Conservation (phyloP, 1,284 basidiomycete genomes). For the Austroboletus niveus region DNA sequence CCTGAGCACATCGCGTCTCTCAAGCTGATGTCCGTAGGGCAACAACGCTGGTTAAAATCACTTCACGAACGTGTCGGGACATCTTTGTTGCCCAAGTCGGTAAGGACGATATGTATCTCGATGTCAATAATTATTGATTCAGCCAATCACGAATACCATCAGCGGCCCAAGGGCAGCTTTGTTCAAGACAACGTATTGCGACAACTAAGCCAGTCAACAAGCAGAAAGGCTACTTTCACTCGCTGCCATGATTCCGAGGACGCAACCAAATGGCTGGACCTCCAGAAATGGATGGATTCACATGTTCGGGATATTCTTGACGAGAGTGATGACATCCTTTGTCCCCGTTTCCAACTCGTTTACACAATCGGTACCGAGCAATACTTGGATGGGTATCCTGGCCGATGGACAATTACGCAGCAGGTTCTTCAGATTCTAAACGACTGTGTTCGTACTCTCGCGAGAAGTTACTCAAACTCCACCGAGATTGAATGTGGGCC, state of each 20-base stretch:
- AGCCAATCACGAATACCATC: background rate
- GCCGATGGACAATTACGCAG: slow-evolving; percentile 46
- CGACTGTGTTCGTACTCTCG: slow-evolving; percentile 7
- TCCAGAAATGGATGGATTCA: slow-evolving; percentile 36
- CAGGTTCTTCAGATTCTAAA: slow-evolving; percentile 33
- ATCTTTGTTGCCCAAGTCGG: background rate
- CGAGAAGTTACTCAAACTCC: slow-evolving; percentile 16
- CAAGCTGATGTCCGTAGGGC: slow-evolving; percentile 41
- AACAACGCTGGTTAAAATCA: slow-evolving; percentile 1
- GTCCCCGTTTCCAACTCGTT: slow-evolving; percentile 45
- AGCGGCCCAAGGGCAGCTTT: background rate
- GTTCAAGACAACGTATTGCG: background rate
- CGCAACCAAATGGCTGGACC: slow-evolving; percentile 23
- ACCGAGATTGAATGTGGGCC: slow-evolving; percentile 3
- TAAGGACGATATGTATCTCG: background rate
- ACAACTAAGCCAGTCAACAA: background rate
- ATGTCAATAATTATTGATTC: background rate
- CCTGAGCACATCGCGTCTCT: slow-evolving; percentile 53
- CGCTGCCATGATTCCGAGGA: background rate
- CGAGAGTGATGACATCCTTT: slow-evolving; percentile 51
- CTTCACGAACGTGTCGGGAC: background rate
- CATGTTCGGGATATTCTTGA: slow-evolving; percentile 45
- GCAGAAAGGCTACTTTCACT: background rate
- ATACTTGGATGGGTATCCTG: slow-evolving; percentile 40
- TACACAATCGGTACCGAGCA: slow-evolving; percentile 42